Evolutionary conservation across 2,329 filamentous ascomycete genomes (phyloP).

Genomic region (Colletotrichum sp.): DNA sequence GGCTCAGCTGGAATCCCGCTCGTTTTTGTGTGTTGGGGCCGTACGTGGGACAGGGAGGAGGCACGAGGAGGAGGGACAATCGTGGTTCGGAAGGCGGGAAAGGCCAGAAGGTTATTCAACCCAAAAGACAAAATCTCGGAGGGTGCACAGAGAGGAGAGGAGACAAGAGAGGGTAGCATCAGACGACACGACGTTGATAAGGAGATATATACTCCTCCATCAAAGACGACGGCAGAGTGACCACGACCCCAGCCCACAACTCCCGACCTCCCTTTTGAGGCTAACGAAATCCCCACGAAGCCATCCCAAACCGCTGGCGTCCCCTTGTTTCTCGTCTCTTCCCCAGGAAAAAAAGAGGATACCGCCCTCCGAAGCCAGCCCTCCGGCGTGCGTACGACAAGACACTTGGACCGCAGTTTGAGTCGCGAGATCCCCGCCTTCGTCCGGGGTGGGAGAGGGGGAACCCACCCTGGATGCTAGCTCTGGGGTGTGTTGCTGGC

Average conservation of each 20-base stretch:
- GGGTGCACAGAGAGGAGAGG: neutral
- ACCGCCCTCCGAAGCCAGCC: neutral
- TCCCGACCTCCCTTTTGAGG: neutral
- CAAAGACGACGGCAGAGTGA: neutral
- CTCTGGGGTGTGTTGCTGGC: neutral
- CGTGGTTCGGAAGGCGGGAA: neutral
- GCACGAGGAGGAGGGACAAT: neutral
- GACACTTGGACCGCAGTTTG: neutral
- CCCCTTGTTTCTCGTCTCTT: neutral
- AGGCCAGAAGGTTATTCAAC: neutral
- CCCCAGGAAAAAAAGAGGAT: constrained; percentile 11
- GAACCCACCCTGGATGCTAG: constrained; percentile 5
- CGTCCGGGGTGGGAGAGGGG: neutral
- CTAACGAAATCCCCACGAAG: neutral
- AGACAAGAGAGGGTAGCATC: neutral
- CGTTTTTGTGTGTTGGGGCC: neutral
- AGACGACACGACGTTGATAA: constrained; percentile 2
- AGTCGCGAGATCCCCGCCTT: neutral
- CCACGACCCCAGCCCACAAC: neutral
- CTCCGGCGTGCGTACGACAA: neutral
- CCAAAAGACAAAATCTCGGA: neutral
- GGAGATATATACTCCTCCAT: neutral
- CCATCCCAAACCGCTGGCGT: neutral
- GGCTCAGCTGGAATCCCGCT: neutral
- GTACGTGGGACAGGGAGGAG: neutral